Percentiles rank a stretch among this genome's conserved stretches.
Evolutionary conservation across 495 filamentous ascomycete genomes (phyloP).

Genomic region (Xylaria longipes): DNA sequence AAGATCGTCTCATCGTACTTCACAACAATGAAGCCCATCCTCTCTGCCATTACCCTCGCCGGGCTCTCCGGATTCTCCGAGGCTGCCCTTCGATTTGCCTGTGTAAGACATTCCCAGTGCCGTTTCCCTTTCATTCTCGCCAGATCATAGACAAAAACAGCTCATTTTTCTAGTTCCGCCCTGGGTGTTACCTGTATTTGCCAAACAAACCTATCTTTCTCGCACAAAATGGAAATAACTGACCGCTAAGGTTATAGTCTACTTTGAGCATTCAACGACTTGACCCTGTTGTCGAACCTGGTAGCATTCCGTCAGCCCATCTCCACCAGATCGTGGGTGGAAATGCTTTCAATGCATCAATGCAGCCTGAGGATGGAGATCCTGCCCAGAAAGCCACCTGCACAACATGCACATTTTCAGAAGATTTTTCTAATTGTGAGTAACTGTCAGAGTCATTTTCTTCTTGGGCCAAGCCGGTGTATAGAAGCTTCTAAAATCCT

Average conservation of each 20-base stretch:
- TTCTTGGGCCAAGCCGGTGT: background rate
- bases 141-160: background rate
- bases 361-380: conserved; percentile 48
- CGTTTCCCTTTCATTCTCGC: background rate
- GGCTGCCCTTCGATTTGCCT: conserved; percentile 58
- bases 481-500: background rate
- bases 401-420: conserved; percentile 55
- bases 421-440: conserved; percentile 54
- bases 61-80: conserved; percentile 45
- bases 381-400: conserved; percentile 49
- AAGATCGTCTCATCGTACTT: background rate
- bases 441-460: background rate
- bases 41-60: conserved; percentile 44
- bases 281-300: conserved; percentile 58
- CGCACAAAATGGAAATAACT: background rate
- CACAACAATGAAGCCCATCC: conserved; percentile 54
- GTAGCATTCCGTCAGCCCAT: conserved; percentile 52
- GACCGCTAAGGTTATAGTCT: conserved; percentile 27
- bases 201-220: background rate
- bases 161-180: background rate
- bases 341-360: conserved; percentile 57
- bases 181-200: background rate
- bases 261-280: conserved; percentile 56
- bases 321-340: conserved; percentile 60
- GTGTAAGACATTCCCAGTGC: conserved; percentile 24